These are phyloP conservation scores for Aureobasidium uvarum DNA, from an alignment of 2,329 filamentous ascomycete genomes.

Conservation along the genomic window DNA sequence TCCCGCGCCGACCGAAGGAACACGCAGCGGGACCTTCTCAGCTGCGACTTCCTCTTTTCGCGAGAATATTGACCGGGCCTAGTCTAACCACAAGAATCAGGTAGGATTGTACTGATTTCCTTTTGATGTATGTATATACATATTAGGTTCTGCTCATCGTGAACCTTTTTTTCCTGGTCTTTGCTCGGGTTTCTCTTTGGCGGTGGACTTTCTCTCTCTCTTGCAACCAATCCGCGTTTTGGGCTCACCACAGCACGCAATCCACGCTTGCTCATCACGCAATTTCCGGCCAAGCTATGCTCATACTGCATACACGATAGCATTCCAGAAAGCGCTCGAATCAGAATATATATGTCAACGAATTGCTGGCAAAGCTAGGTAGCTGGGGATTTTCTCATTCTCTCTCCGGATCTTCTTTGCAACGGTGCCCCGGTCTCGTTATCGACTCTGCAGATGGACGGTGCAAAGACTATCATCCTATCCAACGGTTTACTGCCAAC, in stretches of 20 bases:
- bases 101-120: neutral
- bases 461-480: conserved; percentile 7
- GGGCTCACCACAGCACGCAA: conserved; percentile 8
- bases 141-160: neutral
- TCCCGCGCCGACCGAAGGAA: conserved; percentile 2
- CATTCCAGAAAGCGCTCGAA: neutral
- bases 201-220: neutral
- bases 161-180: neutral
- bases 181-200: neutral
- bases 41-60: conserved; percentile 5
- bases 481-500: conserved; percentile 5
- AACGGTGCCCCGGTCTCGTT: conserved; percentile 2
- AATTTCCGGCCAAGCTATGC: conserved; percentile 12
- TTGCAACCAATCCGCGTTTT: neutral
- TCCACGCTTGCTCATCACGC: conserved; percentile 19
- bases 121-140: neutral
- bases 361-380: neutral
- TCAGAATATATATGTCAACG: neutral
- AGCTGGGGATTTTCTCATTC: neutral
- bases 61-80: neutral
- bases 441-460: neutral
- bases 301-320: conserved; percentile 9
- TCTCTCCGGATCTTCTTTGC: neutral
- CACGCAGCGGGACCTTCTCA: conserved; percentile 10
- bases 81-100: neutral